A percentile compares a stretch with the other conserved stretches of the same genome.
Conservation (phyloP, 495 filamentous ascomycete species). For the Bombardia bombarda region DNA sequence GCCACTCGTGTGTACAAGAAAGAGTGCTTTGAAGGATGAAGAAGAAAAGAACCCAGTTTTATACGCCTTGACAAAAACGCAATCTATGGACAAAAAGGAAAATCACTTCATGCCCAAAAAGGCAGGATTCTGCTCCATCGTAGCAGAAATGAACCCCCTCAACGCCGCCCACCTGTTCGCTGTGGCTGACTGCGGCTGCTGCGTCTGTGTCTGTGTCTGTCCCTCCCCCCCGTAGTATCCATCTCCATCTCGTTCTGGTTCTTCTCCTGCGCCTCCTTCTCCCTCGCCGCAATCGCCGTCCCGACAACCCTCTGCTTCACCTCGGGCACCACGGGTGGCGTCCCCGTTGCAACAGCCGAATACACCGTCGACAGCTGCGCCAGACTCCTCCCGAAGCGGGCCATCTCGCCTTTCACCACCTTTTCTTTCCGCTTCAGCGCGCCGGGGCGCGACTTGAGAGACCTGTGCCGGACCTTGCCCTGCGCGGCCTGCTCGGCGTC, state of each 20-base stretch:
- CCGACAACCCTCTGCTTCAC: too few relatives aligned
- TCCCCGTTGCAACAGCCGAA: too few relatives aligned
- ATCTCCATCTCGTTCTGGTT: conserved; percentile 4
- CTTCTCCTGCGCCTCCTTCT: not conserved
- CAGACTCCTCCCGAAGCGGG: conserved; percentile 76
- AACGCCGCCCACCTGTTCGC: conserved; percentile 60
- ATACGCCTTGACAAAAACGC: too few relatives aligned
- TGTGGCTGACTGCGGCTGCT: conserved; percentile 29
- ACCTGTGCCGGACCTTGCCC: conserved; percentile 57
- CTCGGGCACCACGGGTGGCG: conserved; percentile 2
- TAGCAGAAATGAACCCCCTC: conserved; percentile 60
- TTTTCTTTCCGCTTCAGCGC: conserved; percentile 77
- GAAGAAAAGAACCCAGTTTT: too few relatives aligned
- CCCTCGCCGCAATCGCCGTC: too few relatives aligned
- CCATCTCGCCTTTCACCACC: conserved; percentile 67
- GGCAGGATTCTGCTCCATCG: conserved; percentile 65
- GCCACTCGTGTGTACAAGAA: too few relatives aligned
- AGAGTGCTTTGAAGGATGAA: too few relatives aligned
- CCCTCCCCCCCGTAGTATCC: conserved; percentile 4
- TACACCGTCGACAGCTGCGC: conserved; percentile 52
- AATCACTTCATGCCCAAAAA: too few relatives aligned
- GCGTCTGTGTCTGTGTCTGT: conserved; percentile 9
- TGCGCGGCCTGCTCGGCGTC: conserved; percentile 28
- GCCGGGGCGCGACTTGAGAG: conserved; percentile 63
- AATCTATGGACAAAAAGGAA: too few relatives aligned